Base-by-base conservation (phyloP, 192 early-diverging fungal genomes). In the Martensiomyces pterosporus region DNA sequence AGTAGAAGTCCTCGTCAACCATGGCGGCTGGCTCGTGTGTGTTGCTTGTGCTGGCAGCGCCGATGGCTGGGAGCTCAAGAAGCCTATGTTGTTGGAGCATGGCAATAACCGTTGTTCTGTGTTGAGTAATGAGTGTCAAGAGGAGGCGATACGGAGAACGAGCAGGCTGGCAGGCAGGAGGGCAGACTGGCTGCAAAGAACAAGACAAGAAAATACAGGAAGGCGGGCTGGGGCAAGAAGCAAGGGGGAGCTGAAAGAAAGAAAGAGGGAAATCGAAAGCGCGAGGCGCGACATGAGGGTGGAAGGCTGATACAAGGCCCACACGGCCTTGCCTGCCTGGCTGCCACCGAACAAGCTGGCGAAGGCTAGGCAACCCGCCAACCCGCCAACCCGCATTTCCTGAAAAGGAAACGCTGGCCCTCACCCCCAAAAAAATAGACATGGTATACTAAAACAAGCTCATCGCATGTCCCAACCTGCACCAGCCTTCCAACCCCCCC, bases 1-100 rank as follows among this genome's bases (percentile, higher is more conserved):
- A 82, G 45, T 75, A 67, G 19, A 72, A 67, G 57, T 77, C 68
- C 29, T 72, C 75, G 56, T 67, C 64, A n/a, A 29, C 56, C 24
- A 50, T 13, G 21, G 52, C 39, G 49, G 54, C 47, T 36, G 47
- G 61, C 52, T 64, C 47, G 44, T 55, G 48, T 39, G 38, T 9
- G 37, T 27, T 15, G 24, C 43, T 32, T 26, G 53, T 46, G 46
- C 52, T 33, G 18, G 57, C 19, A 27, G 42, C 12, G 47, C 52
- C 52, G 33, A 68, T 55, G 47, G 47, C 38, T 2, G 64, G 43
- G 14, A 68, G 58, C 40, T 68, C 65, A 39, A 60, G 57, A 23
- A 60, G 65, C 49, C 65, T 68, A 61, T 34, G 40, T 43, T 39
- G 14, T 39, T 39, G 7, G 7, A 42, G 7, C 8, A 23, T 17